Evolutionary conservation across 2,329 filamentous ascomycete genomes (phyloP), one percentile per base, ranked within the genome.

Genomic region (Aspergillus fumigatiaffinis): DNA sequence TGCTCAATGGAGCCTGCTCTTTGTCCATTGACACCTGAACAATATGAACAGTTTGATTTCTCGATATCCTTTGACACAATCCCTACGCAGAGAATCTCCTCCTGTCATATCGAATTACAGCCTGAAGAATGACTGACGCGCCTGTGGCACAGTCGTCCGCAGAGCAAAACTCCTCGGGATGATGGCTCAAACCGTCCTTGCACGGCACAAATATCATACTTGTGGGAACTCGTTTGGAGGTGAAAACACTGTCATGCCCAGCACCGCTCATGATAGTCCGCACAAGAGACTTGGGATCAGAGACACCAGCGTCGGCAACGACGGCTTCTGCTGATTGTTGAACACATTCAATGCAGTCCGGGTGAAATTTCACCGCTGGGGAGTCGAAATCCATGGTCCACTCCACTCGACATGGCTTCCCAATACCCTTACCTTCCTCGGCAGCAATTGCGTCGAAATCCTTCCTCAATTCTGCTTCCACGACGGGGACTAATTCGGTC

Each of bases 131-230:
- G 20, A 76, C 72, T 21, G 73, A 74, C 42, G 83, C 80, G 10
- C 84, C 83, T 48, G 80, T 77, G 3, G 79, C 77, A 65, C 84
- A 87, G 66, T 87, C 84, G 50, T 85, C 83, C 0, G 80, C 78
- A 46, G 79, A 81, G 41, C 82, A 83, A 64, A 84, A 87, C 66
- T 88, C 86, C 48, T 82, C 78, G 2, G 86, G 85, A 64, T 87
- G 82, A 67, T 88, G 86, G 64, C 83, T 86, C 21, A 88, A 73
- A 1, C 86, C 86, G 63, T 86, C 81, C 66, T 78, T 81, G 60
- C 84, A 87, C 4, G 85, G 84, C 20, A 87, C 82, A 63, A 88
- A 88, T 28, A 88, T 84, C 85, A 88, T 88, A 47, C 82, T 82
- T 2, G 85, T 87, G 17, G 85, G 86, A 48, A 82, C 84, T 41